Evolutionary conservation across 2,329 filamentous ascomycete genomes (phyloP).

Genomic region (Fusarium sambucinum): DNA sequence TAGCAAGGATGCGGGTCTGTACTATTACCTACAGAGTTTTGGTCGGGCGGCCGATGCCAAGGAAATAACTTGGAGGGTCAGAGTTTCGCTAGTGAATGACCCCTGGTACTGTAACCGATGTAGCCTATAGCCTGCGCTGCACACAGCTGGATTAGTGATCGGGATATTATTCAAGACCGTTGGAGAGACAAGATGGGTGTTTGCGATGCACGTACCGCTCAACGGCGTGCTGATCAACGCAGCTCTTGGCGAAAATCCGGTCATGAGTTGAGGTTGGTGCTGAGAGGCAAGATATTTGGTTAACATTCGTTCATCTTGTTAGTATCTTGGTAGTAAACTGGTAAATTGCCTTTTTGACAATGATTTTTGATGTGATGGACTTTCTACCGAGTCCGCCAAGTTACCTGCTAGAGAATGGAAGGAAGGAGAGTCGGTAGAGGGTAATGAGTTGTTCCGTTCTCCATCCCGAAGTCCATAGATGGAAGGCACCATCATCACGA

Average conservation of each 20-base stretch:
- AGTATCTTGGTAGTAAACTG: neutral
- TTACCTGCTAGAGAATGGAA: too few relatives aligned
- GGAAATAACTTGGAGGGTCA: slow-evolving; percentile 30
- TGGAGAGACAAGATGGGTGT: slow-evolving; percentile 24
- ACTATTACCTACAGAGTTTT: slow-evolving; percentile 10
- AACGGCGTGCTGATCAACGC: slow-evolving; percentile 27
- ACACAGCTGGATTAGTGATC: slow-evolving; percentile 46
- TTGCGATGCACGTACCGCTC: slow-evolving; percentile 37
- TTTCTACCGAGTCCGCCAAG: too few relatives aligned
- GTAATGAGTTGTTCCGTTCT: neutral
- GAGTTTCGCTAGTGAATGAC: slow-evolving; percentile 38
- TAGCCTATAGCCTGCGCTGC: slow-evolving; percentile 30
- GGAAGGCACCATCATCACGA: slow-evolving; percentile 5
- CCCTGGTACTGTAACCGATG: slow-evolving; percentile 34
- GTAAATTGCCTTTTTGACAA: neutral
- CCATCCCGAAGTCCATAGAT: neutral
- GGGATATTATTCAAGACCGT: slow-evolving; percentile 26
- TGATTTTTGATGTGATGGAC: neutral
- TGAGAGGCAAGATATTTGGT: neutral
- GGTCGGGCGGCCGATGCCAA: slow-evolving; percentile 38
- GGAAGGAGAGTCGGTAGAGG: neutral
- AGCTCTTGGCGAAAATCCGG: slow-evolving; percentile 6
- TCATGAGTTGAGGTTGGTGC: slow-evolving; percentile 1
- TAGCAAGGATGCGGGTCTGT: slow-evolving; percentile 12
- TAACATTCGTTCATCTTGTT: too few relatives aligned